Percentiles rank a stretch among this genome's conserved stretches.
Conservation (phyloP, 2,329 filamentous ascomycete genomes). For the Didymella pinodella region DNA sequence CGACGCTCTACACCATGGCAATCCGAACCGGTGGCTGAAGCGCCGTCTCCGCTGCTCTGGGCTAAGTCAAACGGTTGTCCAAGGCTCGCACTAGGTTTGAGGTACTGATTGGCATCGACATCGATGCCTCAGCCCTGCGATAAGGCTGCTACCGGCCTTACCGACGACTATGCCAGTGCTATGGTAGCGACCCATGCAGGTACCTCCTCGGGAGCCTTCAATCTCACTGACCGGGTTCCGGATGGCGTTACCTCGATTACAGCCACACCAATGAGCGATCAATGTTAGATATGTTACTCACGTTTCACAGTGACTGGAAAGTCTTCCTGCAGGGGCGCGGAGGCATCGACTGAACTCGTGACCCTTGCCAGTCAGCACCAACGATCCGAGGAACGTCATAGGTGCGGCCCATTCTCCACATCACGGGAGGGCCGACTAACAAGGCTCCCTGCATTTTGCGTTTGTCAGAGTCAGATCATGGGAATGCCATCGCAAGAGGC, state of each 20-base stretch:
- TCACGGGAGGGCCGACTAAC: conserved; percentile 42
- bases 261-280: conserved; percentile 20
- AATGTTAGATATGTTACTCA: conserved; percentile 12
- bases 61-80: conserved; percentile 14
- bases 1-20: background rate
- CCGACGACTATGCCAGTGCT: conserved; percentile 31
- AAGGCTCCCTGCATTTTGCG: conserved; percentile 6
- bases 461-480: conserved; percentile 1
- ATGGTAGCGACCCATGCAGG: conserved; percentile 41
- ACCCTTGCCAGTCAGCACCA: conserved; percentile 30
- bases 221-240: conserved; percentile 26
- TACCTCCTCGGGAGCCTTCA: conserved; percentile 26
- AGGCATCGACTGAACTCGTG: conserved; percentile 23
- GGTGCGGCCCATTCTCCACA: conserved; percentile 25
- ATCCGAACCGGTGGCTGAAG: conserved; percentile 5
- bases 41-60: conserved; percentile 1
- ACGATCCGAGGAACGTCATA: conserved; percentile 34
- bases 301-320: conserved; percentile 15
- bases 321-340: conserved; percentile 30
- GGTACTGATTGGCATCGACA: conserved; percentile 3
- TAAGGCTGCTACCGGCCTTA: conserved; percentile 22
- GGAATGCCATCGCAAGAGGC: conserved; percentile 6
- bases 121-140: conserved; percentile 17
- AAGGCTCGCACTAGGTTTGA: conserved; percentile 9
- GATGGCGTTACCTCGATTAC: conserved; percentile 24